These are phyloP conservation scores for Aureobasidium sp. DNA, from an alignment of 2,329 filamentous ascomycete genomes.

Conservation along the genomic window DNA sequence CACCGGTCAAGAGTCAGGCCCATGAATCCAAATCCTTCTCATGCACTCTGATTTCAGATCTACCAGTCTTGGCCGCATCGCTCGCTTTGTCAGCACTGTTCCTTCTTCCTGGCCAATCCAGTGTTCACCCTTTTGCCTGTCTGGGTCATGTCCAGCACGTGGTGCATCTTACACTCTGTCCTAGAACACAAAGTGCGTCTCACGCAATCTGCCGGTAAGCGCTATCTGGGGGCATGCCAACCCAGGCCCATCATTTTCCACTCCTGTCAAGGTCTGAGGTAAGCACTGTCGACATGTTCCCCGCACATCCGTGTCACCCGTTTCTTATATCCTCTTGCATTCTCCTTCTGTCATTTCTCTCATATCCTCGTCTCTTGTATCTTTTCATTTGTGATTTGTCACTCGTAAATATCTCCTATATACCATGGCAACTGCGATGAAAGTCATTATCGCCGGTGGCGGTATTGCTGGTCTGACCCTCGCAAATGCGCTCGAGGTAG, in stretches of 20 bases:
- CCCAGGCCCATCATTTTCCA: background rate
- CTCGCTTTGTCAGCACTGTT: background rate
- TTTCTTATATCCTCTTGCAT: background rate
- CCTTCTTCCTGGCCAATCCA: background rate
- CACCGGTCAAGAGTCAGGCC: background rate
- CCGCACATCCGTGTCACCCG: background rate
- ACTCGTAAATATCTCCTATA: background rate
- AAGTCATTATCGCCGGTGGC: conserved; percentile 42
- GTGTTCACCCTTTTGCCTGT: background rate
- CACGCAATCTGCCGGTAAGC: too few relatives aligned
- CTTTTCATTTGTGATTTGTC: background rate
- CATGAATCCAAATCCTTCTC: background rate
- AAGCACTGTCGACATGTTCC: background rate
- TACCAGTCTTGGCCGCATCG: background rate
- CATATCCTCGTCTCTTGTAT: background rate
- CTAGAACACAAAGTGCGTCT: background rate
- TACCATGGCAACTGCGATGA: background rate
- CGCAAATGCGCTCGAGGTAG: conserved; percentile 37
- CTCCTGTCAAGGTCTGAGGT: background rate
- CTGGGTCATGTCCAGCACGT: background rate
- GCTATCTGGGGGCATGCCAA: background rate
- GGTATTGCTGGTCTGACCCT: conserved; percentile 42
- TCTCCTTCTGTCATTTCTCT: background rate
- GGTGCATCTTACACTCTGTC: too few relatives aligned
- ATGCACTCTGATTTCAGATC: background rate